Conservation (phyloP, 1,284 basidiomycete species). For the Apiotrichum montevideense region DNA sequence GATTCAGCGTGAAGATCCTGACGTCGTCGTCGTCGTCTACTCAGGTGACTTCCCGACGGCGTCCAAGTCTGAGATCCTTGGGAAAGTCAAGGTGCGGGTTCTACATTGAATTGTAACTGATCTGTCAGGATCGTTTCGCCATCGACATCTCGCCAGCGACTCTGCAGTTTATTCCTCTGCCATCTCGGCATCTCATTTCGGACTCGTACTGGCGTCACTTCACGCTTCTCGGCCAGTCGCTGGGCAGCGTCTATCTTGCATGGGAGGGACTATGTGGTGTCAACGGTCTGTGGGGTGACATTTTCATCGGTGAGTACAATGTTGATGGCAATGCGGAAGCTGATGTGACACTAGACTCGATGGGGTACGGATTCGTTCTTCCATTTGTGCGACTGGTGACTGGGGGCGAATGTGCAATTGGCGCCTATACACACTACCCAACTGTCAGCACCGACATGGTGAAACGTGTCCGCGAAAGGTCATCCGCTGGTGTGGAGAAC, state of each 20-base stretch:
- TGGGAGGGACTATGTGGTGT: constrained; percentile 56
- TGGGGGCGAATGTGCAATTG: constrained; percentile 60
- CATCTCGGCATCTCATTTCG: constrained; percentile 66
- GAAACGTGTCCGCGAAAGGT: constrained; percentile 61
- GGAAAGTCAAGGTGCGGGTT: constrained; percentile 63
- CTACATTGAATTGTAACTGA: background rate
- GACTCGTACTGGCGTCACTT: constrained; percentile 78
- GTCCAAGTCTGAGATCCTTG: constrained; percentile 74
- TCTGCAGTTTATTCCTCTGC: constrained; percentile 72
- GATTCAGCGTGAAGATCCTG: constrained; percentile 64
- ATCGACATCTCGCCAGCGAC: constrained; percentile 62
- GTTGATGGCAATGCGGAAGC: background rate
- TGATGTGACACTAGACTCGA: constrained; percentile 72
- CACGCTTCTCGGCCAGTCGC: constrained; percentile 83
- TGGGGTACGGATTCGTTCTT: constrained; percentile 95
- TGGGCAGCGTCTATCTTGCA: constrained; percentile 77
- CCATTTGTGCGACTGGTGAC: constrained; percentile 62
- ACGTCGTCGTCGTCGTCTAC: constrained; percentile 77
- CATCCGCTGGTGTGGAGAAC: constrained; percentile 61
- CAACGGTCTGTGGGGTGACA: constrained; percentile 53
- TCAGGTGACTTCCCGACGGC: constrained; percentile 72
- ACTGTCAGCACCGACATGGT: constrained; percentile 95
- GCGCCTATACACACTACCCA: constrained; percentile 93
- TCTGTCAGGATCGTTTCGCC: constrained; percentile 67
- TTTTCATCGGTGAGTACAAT: constrained; percentile 69